Evolutionary conservation across 179 eudicot species (phyloP).

Genomic region (Pouteria campechiana): DNA sequence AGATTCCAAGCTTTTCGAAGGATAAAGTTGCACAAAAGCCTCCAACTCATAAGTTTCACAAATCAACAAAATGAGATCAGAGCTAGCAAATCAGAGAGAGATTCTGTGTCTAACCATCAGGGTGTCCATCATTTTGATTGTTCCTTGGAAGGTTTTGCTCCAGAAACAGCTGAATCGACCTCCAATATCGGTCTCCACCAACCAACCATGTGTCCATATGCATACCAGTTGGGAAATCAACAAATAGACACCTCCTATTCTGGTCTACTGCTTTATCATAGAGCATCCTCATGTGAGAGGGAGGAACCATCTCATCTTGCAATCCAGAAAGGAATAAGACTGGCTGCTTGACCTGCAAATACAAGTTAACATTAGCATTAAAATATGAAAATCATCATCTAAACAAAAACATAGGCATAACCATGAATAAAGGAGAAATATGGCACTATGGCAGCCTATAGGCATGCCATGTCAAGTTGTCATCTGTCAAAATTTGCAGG

Average conservation of each 20-base stretch:
- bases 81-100: background rate
- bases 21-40: background rate
- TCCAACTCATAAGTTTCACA: background rate
- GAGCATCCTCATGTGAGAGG: slow-evolving; percentile 71
- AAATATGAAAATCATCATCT: no score
- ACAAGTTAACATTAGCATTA: no score
- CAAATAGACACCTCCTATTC: slow-evolving; percentile 53
- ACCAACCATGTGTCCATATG: slow-evolving; percentile 98
- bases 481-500: no score
- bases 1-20: background rate
- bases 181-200: slow-evolving; percentile 93
- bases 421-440: no score
- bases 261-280: slow-evolving; percentile 89
- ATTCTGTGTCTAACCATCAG: slow-evolving; percentile 21
- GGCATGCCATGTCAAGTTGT: no score
- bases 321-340: slow-evolving; percentile 83
- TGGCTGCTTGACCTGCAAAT: slow-evolving; percentile 72
- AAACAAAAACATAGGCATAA: no score
- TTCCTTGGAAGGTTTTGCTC: slow-evolving; percentile 25
- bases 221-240: slow-evolving; percentile 86
- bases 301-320: slow-evolving; percentile 96
- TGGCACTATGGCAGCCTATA: no score
- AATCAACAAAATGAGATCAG: background rate
- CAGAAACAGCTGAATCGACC: slow-evolving; percentile 42
- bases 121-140: slow-evolving; percentile 15